Evolutionary conservation across 495 filamentous ascomycete species (phyloP).

Genomic region (Aspergillus haitiensis): DNA sequence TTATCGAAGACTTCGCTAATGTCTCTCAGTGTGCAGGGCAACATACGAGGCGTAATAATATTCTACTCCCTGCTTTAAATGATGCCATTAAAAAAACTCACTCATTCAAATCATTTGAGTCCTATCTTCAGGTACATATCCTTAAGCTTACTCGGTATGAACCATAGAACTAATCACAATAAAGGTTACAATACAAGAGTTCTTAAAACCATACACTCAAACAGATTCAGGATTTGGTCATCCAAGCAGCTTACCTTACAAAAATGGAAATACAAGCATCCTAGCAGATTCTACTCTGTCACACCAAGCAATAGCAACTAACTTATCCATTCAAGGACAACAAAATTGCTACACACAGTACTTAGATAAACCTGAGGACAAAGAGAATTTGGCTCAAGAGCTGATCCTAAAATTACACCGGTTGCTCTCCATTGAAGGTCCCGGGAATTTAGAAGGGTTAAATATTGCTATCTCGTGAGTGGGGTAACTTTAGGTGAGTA

Average conservation of each 20-base stretch:
- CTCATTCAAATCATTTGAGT: conserved; percentile 22
- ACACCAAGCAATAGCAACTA: conserved; percentile 12
- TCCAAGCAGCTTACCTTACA: background rate
- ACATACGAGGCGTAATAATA: conserved; percentile 20
- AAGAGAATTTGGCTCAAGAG: conserved; percentile 19
- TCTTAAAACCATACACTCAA: conserved; percentile 13
- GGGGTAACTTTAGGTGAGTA: background rate
- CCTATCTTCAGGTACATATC: conserved; percentile 33
- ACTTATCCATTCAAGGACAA: conserved; percentile 21
- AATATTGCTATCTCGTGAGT: conserved; percentile 36
- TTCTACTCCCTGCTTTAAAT: conserved; percentile 31
- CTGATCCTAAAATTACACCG: conserved; percentile 25
- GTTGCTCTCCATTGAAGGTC: conserved; percentile 23
- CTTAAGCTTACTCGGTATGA: background rate
- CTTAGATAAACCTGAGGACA: background rate
- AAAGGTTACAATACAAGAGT: conserved; percentile 28
- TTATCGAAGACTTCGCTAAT: conserved; percentile 28
- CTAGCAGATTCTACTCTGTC: background rate
- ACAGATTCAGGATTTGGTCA: background rate
- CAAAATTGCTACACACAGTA: conserved; percentile 33
- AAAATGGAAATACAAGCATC: background rate
- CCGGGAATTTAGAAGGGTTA: conserved; percentile 28
- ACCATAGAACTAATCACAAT: conserved; percentile 24
- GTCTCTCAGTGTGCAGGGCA: conserved; percentile 13
- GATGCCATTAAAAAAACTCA: conserved; percentile 25